Evolutionary conservation across 2,329 filamentous ascomycete species (phyloP), one percentile per base, ranked within the genome.

Genomic region (Amylocarpus encephaloides): DNA sequence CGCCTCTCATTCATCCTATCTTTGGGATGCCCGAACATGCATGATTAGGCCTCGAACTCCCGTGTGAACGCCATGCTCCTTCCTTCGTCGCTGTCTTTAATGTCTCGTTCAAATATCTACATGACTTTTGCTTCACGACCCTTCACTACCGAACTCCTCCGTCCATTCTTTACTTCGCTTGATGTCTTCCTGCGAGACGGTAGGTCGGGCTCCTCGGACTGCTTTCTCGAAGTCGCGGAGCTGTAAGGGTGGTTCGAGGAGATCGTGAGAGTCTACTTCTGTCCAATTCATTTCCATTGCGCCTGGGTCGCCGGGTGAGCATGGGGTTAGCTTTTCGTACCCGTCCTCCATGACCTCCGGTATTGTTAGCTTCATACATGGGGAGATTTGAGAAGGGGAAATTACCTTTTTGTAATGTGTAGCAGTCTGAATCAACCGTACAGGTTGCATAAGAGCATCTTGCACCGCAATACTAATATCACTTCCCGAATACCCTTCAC

Each of bases 391-490:
- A 26, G 5, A 12, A 10, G 7, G 12, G 16, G 26, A 6, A 51
- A 41, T 47, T 74, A 92, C 92, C 73, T 87, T 85, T 70, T 96
- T 96, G 72, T 97, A 98, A 73, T 98, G 93, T 47, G 93, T 98
- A 15, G 93, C 92, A 56, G 91, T 95, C 68, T 97, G 85, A 60
- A 98, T 97, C 71, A 96, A 94, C 55, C 93, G 80, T 54, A 98
- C 88, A 1, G 93, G 94, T 65, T 96, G 90, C 93, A 98, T 98
- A 35, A 98, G 74, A 1, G 93, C 93, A 66, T 94, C 88, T 68
- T 98, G 93, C 16, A 97, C 93, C 3, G 89, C 90, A 65, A 97
- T 97, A 63, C 79, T 82, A 62, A 98, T 97, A 80, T 98, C 93
- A 56, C 87, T 94, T 33, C 93, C 93, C 0, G 91, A 96, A 70